Evolutionary conservation across 2,329 filamentous ascomycete species (phyloP).

Genomic region (Pyrenochaeta sp.): DNA sequence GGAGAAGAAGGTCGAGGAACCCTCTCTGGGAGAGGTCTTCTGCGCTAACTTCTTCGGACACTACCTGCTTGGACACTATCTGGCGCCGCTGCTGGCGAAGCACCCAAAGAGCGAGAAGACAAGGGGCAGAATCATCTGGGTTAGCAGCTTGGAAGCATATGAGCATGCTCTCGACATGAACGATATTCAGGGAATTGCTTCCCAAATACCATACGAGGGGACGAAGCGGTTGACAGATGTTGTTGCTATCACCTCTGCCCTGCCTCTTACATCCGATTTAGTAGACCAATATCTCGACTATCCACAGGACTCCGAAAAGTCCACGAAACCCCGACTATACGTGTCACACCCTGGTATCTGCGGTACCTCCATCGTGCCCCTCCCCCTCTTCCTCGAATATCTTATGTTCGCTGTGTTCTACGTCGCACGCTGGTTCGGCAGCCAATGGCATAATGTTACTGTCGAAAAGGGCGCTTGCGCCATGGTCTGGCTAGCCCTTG

Average conservation of each 20-base stretch:
- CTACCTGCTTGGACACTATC: slow-evolving; percentile 84
- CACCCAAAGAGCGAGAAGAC: slow-evolving; percentile 49
- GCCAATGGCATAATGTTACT: slow-evolving; percentile 84
- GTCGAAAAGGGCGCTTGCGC: slow-evolving; percentile 80
- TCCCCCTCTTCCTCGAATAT: slow-evolving; percentile 74
- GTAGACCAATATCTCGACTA: slow-evolving; percentile 38
- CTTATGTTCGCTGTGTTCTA: slow-evolving; percentile 74
- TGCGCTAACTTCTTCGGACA: slow-evolving; percentile 95
- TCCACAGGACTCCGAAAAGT: slow-evolving; percentile 18
- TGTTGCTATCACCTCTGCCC: slow-evolving; percentile 74
- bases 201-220: slow-evolving; percentile 77
- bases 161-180: slow-evolving; percentile 64
- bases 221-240: slow-evolving; percentile 89
- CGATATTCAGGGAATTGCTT: slow-evolving; percentile 79
- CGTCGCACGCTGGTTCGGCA: slow-evolving; percentile 79
- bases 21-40: slow-evolving; percentile 81
- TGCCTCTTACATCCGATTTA: slow-evolving; percentile 68
- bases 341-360: slow-evolving; percentile 88
- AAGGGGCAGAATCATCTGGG: slow-evolving; percentile 81
- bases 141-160: slow-evolving; percentile 79
- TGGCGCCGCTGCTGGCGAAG: slow-evolving; percentile 74
- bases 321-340: slow-evolving; percentile 70
- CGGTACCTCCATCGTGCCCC: slow-evolving; percentile 79
- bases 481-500: slow-evolving; percentile 79
- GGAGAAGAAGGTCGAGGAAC: slow-evolving; percentile 53